phyloP scores from a whole-genome alignment of 371 early-diverging fungal genomes.

The Coemansia sp. region DNA sequence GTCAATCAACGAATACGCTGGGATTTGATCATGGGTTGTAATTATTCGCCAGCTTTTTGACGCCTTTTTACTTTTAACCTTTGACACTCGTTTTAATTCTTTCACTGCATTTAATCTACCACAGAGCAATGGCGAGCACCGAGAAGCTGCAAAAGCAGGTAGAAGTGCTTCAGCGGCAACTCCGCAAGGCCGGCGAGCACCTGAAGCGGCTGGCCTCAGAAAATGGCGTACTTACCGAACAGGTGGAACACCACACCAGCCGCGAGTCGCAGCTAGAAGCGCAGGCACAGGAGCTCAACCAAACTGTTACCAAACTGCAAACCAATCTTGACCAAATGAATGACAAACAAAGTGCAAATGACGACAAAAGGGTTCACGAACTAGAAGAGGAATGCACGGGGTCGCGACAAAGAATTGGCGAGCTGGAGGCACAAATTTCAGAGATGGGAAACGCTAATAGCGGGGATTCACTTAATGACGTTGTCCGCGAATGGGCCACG shows the following conservation, averaged over 20 bases:
- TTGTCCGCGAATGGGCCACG: slow-evolving; percentile 20
- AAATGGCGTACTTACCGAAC: slow-evolving; percentile 36
- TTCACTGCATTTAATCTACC: not conserved
- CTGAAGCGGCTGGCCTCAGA: slow-evolving; percentile 43
- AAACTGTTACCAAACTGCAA: not conserved
- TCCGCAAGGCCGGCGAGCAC: slow-evolving; percentile 51
- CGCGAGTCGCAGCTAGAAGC: slow-evolving; percentile 25
- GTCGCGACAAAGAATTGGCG: slow-evolving; percentile 4
- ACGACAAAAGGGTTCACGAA: not conserved
- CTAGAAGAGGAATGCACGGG: slow-evolving; percentile 5
- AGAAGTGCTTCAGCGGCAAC: slow-evolving; percentile 41
- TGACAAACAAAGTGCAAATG: not conserved
- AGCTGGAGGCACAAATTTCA: slow-evolving; percentile 29
- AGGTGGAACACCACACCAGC: slow-evolving; percentile 32
- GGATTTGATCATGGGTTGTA: too few species aligned
- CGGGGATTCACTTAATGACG: not conserved
- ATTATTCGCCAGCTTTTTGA: too few species aligned
- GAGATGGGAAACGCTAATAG: slow-evolving; percentile 12
- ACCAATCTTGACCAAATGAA: slow-evolving; percentile 9
- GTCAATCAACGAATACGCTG: too few species aligned
- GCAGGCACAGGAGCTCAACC: slow-evolving; percentile 19
- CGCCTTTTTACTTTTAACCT: not conserved
- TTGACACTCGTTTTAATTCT: too few species aligned
- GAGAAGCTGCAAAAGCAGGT: slow-evolving; percentile 48
- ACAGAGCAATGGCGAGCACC: slow-evolving; percentile 18